Evolutionary conservation across 768 basidiomycete genomes (phyloP), one percentile per base, ranked within the genome.

Genomic region (Mycena capillaripes): DNA sequence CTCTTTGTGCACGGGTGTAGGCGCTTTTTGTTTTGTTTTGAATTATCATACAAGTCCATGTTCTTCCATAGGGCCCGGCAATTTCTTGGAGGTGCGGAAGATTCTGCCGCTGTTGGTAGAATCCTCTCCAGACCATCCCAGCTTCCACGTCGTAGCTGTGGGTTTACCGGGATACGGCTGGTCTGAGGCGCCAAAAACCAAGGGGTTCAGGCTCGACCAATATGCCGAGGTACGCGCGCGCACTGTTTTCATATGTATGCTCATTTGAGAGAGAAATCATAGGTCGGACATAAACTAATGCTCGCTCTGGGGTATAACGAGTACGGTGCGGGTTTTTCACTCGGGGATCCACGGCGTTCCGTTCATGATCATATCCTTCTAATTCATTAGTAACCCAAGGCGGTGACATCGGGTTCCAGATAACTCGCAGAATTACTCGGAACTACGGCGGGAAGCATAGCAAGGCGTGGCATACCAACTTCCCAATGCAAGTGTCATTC

Each of bases 91-190:
- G 80, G 87, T 86, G 10, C 77, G 81, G 48, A 92, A 91, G 81
- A 81, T 92, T 6, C 78, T 93, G 0, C 88, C 90, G 3, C 76
- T 90, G 6, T 79, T 93, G 70, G 82, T 86, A 0, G 78, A 82
- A 25, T 78, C 80, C 0, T 82, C 84, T 1, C 79, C 83, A 0
- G 82, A 87, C 6, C 77, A 83, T 61, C 91, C 90, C 2, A 88
- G 85, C 58, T 92, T 93, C 77, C 89, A 92, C 72, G 89, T 93
- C 25, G 89, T 93, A 0, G 88, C 87, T 0, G 71, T 86, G 40
- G 88, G 90, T 74, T 74, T 92, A 19, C 92, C 91, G 11, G 90
- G 89, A 0, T 92, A 80, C 78, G 91, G 89, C 0, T 92, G 91
- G 78, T 91, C 91, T 0, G 85, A 89, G 50, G 89, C 86, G 0